Base-by-base conservation (phyloP, 2,329 filamentous ascomycete genomes). In the Aspergillus carbonarius region DNA sequence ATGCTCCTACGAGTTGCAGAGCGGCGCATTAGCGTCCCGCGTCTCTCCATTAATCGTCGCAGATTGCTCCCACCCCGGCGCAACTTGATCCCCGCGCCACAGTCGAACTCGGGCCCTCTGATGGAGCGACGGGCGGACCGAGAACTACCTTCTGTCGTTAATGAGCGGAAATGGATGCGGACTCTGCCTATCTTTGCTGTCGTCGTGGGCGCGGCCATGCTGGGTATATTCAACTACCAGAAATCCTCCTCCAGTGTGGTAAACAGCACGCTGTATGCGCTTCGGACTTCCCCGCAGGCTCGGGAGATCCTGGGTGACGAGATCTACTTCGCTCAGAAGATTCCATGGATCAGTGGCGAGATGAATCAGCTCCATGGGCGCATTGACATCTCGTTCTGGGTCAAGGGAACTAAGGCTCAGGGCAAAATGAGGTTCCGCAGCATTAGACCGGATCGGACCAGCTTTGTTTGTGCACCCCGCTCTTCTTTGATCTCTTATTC, bases 221-320 rank as follows among this genome's bases (percentile, higher is more conserved):
- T 96, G 60, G 91, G 89, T 66, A 97, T 99, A 76, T 98, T 99
- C 89, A 99, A 99, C 84, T 98, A 99, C 85, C 93, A 99, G 76
- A 97, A 97, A 76, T 86, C 88, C 58, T 92, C 90, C n/a, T 92
- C 88, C 25, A 90, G 90, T 55, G 85, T 93, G 30, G 90, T 97
- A n/a, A 87, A 87, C 56, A 91, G 90, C 56, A 95, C 92, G 4
- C 85, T 99, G 27, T 99, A 98, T 81, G 90, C 93, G 1, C 84
- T 99, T 63, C 90, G 95, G 63, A 96, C 91, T 2, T 92, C 89
- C 58, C 79, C 85, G 2, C 78, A 81, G 59, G 95, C 92, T 47
- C 87, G 93, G 70, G 87, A 87, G 58, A 79, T 88, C 47, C 84
- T 99, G 27, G 95, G 95, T 63, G 91, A 97, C 75, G 88, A 93